These are phyloP conservation scores for Malassezia restricta DNA, from an alignment of 1,284 basidiomycete genomes.

Conservation along the genomic window DNA sequence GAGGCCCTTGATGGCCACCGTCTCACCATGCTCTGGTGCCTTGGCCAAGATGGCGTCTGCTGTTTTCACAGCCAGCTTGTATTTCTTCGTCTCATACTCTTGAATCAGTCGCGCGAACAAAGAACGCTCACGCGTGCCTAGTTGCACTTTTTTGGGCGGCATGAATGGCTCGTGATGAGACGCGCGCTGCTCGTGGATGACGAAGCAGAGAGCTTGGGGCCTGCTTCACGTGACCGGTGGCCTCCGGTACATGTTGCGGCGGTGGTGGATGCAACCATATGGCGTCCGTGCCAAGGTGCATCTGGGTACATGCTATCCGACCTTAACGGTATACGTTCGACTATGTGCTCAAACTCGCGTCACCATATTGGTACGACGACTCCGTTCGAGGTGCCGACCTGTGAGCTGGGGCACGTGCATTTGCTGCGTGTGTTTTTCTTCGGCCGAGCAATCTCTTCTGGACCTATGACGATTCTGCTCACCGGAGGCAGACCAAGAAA, in stretches of 20 bases:
- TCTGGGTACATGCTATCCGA: too few relatives aligned
- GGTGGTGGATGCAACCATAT: background rate
- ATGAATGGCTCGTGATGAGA: conserved; percentile 4
- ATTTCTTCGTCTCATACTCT: conserved; percentile 72
- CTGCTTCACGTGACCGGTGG: background rate
- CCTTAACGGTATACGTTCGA: too few relatives aligned
- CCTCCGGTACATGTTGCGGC: background rate
- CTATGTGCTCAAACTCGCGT: too few relatives aligned
- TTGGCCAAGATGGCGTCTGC: conserved; percentile 92
- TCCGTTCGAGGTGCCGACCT: too few relatives aligned
- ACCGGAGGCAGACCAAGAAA: too few relatives aligned
- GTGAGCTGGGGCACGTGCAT: too few relatives aligned
- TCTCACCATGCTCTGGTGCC: conserved; percentile 74
- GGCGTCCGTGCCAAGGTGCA: background rate
- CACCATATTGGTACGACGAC: too few relatives aligned
- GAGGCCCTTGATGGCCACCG: conserved; percentile 42
- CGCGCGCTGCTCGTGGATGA: background rate
- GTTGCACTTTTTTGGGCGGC: conserved; percentile 40
- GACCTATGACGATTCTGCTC: too few relatives aligned
- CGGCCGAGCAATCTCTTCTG: too few relatives aligned
- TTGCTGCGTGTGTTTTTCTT: too few relatives aligned
- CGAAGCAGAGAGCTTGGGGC: background rate
- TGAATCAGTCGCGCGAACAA: conserved; percentile 74
- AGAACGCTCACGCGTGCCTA: conserved; percentile 70
- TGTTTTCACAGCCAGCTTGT: conserved; percentile 79